Base-by-base conservation (phyloP, 129 eudicot genomes). In the Flaveria brownii region DNA sequence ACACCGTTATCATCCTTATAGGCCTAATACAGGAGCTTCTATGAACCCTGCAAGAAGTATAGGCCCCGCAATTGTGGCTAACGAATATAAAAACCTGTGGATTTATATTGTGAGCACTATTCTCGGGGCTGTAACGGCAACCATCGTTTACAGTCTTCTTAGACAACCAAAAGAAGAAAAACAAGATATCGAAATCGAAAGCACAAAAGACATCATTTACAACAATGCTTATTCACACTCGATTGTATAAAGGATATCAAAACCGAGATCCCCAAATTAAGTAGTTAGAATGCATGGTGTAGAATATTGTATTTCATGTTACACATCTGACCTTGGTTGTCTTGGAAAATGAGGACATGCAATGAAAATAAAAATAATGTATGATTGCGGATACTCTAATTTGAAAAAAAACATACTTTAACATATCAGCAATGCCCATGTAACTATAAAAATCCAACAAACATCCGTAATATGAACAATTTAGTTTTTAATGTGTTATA, bases 11-110 rank as follows among this genome's bases (percentile, higher is more conserved):
- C 2, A 18, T 70, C 6, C 28, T 71, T 77, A 80, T 84, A 89
- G 96, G 83, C 86, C 87, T 2, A 89, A 84, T 15, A 85, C 96
- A 2, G 96, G 91, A 70, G 91, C 91, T 73, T 86, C 96, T 0
- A 85, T 86, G 89, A 89, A 89, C 76, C 91, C 96, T 16, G 91
- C 91, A 78, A 83, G 96, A 71, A 89, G 96, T 73, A 77, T 89
- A 73, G 89, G 89, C 33, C 96, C 91, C 2, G 88, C 96, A 1
- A n/a, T 87, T 11, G 89, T 79, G 16, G 73, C 89, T 45, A 86
- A 86, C 17, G 84, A 39, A 45, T 85, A 78, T 61, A 76, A 85
- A 77, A 81, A 89, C 64, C 78, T 81, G 11, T 88, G 90, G 93
- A 82, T 84, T 22, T 88, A 57, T 57, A 65, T 86, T 7, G 70